Evolutionary conservation across 2,329 filamentous ascomycete genomes (phyloP).

Genomic region (Cladosporium sphaerospermum): DNA sequence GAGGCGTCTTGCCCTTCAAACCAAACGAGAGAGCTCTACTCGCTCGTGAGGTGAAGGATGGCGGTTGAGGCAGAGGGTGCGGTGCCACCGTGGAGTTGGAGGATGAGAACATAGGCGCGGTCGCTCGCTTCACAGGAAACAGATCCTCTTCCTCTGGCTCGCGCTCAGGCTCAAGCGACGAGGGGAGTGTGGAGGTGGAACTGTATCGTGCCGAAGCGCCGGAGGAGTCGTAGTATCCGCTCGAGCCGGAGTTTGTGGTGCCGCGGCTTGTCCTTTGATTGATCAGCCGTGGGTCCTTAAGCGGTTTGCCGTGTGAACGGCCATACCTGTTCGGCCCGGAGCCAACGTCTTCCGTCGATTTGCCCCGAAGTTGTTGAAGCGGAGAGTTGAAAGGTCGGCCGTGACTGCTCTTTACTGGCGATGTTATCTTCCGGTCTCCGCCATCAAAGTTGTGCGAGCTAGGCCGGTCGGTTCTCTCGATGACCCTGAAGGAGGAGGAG

Average conservation of each 20-base stretch:
- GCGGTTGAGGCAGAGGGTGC: conserved; percentile 26
- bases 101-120: conserved; percentile 36
- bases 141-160: conserved; percentile 31
- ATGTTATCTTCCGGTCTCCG: conserved; percentile 11
- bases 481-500: conserved; percentile 47
- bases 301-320: conserved; percentile 1
- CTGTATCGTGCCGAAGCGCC: conserved; percentile 46
- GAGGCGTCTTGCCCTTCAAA: conserved; percentile 23
- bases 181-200: conserved; percentile 51
- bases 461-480: conserved; percentile 45
- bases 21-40: conserved; percentile 51
- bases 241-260: conserved; percentile 43
- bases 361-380: conserved; percentile 27
- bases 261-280: conserved; percentile 42
- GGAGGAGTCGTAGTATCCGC: conserved; percentile 36
- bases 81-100: conserved; percentile 33
- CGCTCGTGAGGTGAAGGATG: conserved; percentile 35
- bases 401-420: conserved; percentile 21
- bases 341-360: conserved; percentile 29
- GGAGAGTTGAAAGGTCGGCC: conserved; percentile 32
- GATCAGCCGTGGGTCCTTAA: conserved; percentile 26
- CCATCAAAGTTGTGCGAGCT: conserved; percentile 29
- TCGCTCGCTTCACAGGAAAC: conserved; percentile 31
- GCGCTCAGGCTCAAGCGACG: conserved; percentile 43
- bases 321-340: conserved; percentile 28